These are phyloP conservation scores for Cystofilobasidium bisporidii DNA, from an alignment of 768 basidiomycete species.

Conservation along the genomic window DNA sequence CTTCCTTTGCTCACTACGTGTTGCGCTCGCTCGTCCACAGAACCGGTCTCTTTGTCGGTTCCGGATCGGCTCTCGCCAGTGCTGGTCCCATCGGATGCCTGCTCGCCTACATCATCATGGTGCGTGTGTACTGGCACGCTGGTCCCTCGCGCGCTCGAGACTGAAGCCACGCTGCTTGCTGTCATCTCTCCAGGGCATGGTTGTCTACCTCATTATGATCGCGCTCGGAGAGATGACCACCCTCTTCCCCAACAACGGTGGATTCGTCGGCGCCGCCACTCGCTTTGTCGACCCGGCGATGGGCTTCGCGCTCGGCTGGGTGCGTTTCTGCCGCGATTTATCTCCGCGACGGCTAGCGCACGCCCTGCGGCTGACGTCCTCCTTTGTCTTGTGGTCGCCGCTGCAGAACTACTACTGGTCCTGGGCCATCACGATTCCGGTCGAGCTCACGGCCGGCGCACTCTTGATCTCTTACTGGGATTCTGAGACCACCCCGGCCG, in stretches of 20 bases:
- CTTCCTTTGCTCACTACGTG: neutral
- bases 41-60: conserved; percentile 12
- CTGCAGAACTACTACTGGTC: conserved; percentile 11
- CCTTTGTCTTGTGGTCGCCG: neutral
- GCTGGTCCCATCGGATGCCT: conserved; percentile 8
- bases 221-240: conserved; percentile 31
- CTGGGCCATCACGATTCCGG: conserved; percentile 11
- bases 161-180: neutral
- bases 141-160: no score
- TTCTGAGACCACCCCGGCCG: conserved; percentile 33
- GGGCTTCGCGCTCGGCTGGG: conserved; percentile 15
- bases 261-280: conserved; percentile 29
- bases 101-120: conserved; percentile 14
- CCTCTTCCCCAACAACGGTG: conserved; percentile 33
- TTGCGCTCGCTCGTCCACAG: neutral
- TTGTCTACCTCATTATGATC: conserved; percentile 1
- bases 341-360: no score
- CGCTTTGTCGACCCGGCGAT: conserved; percentile 20
- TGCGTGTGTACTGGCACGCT: neutral
- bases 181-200: neutral
- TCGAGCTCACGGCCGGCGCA: conserved; percentile 41
- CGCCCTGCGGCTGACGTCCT: neutral
- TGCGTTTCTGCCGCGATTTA: neutral
- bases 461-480: conserved; percentile 63
- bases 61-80: neutral